These are phyloP conservation scores for Hyphopichia homilentoma DNA, from an alignment of 805 yeast species.

Conservation along the genomic window DNA sequence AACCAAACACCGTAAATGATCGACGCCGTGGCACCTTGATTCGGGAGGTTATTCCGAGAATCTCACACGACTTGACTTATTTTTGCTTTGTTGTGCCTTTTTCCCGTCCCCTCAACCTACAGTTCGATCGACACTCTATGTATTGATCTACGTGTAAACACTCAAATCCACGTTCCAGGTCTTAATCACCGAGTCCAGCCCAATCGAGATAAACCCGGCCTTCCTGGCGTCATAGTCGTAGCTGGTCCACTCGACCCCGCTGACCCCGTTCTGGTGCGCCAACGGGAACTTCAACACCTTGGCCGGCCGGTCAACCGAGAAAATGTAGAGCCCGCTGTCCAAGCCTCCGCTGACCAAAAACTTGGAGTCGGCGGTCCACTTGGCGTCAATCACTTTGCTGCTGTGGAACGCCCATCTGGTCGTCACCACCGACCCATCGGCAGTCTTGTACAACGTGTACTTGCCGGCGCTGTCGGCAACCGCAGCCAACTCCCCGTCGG, in stretches of 20 bases:
- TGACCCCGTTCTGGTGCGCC: slow-evolving; percentile 88
- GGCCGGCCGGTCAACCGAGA: slow-evolving; percentile 74
- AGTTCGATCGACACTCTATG: too few relatives aligned
- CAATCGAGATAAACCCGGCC: slow-evolving; percentile 59
- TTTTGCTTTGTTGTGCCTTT: too few relatives aligned
- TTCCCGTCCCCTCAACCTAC: too few relatives aligned
- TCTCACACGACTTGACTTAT: too few relatives aligned
- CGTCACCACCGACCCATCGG: slow-evolving; percentile 57
- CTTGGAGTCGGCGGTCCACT: slow-evolving; percentile 76
- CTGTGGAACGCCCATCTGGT: slow-evolving; percentile 97
- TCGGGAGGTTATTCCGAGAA: too few relatives aligned
- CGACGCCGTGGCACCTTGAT: too few relatives aligned
- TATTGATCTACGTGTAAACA: slow-evolving; percentile 17
- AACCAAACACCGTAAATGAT: too few relatives aligned
- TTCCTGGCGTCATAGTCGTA: slow-evolving; percentile 21
- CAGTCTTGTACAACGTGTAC: slow-evolving; percentile 63
- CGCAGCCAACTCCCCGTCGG: slow-evolving; percentile 65
- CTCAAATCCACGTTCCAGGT: slow-evolving; percentile 53
- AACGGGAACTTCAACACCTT: slow-evolving; percentile 69
- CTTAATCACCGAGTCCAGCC: slow-evolving; percentile 79
- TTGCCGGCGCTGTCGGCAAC: slow-evolving; percentile 88
- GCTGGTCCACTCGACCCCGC: slow-evolving; percentile 65
- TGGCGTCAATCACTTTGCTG: slow-evolving; percentile 68
- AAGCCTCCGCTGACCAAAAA: slow-evolving; percentile 75
- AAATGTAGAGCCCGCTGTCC: slow-evolving; percentile 77